Percentiles rank a stretch among this genome's conserved stretches.
These are phyloP conservation scores for Pleurotus sapidus DNA, from an alignment of 768 basidiomycete genomes.

Conservation along the genomic window DNA sequence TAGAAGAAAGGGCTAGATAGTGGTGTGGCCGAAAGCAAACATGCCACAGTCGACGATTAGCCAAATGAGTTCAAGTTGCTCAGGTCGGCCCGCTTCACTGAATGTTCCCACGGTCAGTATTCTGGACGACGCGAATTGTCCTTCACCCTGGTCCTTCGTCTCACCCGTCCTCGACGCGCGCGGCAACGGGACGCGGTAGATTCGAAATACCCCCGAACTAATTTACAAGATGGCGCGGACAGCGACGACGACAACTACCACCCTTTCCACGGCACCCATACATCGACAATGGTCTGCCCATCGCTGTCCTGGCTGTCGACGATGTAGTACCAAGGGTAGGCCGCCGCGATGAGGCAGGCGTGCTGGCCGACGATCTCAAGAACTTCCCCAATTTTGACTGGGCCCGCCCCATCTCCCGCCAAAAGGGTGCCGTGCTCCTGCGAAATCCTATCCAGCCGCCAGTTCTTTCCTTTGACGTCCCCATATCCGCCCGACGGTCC, in stretches of 20 bases:
- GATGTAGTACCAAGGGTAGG: constrained; percentile 81
- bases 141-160: no score
- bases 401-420: constrained; percentile 13
- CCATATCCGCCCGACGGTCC: constrained; percentile 74
- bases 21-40: background rate
- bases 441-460: constrained; percentile 63
- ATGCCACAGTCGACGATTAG: background rate
- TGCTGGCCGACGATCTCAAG: constrained; percentile 82
- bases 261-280: constrained; percentile 92
- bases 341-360: constrained; percentile 80
- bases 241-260: constrained; percentile 47
- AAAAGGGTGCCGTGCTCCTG: constrained; percentile 79
- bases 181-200: no score
- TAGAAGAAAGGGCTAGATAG: constrained; percentile 19
- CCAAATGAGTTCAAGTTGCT: background rate
- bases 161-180: no score
- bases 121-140: no score
- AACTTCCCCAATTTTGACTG: constrained; percentile 53
- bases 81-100: background rate
- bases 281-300: constrained; percentile 61
- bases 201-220: no score
- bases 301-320: constrained; percentile 60
- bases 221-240: background rate
- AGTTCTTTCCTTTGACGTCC: constrained; percentile 62
- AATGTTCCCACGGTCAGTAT: constrained; percentile 2